Evolutionary conservation across 2,329 filamentous ascomycete species (phyloP), one percentile per base, ranked within the genome.

Genomic region (Fusarium oxysporum): DNA sequence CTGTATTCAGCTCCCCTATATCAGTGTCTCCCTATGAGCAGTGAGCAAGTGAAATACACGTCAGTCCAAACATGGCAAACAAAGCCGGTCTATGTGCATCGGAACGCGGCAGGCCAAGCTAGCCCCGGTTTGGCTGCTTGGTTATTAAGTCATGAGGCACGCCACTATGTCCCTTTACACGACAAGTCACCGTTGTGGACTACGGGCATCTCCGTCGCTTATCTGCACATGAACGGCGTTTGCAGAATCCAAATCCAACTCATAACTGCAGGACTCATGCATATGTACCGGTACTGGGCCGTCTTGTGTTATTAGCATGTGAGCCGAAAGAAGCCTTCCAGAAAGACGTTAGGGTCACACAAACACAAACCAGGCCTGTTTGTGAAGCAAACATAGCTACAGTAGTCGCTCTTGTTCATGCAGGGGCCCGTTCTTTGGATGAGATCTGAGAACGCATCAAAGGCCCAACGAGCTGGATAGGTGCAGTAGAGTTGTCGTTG

Each of bases 161-260:
- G 70, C 68, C 70, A 75, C 67, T 45, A 41, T 60, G 41, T 69
- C 63, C 60, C 67, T 54, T 60, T 54, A 69, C 70, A 71, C 56
- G 57, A 67, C 65, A 65, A 55, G 55, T 69, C 64, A 75, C 55
- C 53, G 50, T 28, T 44, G 38, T 38, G 48, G 30, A 50, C 47
- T 41, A 32, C 72, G 72, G 73, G 61, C 73, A 77, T 77, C 75
- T 76, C 73, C 71, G 71, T 77, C 75, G 75, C 75, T 77, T 77
- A 77, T 76, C 75, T 77, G 68, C 75, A 74, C 43, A 50, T 67
- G 53, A 73, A 54, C 48, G 65, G 56, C 53, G 70, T 67, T 69
- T 55, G 50, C 53, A 47, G 51, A 54, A 53, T 68, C 41, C 41
- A 44, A 43, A 57, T 25, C 17, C 54, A 43, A 43, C 37, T 55